Conservation (phyloP, 176 grass and related monocot species). For the Carex myosuroides region DNA sequence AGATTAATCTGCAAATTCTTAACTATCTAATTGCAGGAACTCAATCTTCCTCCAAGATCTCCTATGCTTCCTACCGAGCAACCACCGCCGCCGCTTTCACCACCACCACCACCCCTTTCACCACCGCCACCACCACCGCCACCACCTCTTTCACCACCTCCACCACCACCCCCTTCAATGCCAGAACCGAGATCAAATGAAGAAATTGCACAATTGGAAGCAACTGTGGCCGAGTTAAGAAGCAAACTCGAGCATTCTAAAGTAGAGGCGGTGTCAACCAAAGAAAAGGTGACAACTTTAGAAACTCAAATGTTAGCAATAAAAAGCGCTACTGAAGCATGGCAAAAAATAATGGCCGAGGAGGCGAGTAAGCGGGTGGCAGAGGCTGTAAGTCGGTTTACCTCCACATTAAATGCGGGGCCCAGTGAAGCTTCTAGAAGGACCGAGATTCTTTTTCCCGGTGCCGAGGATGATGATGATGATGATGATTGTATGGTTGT, state of each 20-base stretch:
- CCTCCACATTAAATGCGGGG: background rate
- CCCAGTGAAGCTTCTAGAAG: conserved; percentile 21
- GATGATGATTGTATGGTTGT: background rate
- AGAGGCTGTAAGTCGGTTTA: conserved; percentile 14
- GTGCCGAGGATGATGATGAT: conserved; percentile 6
- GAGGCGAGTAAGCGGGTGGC: conserved; percentile 16
- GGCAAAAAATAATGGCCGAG: conserved; percentile 24
- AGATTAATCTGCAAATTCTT: background rate
- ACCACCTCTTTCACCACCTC: background rate
- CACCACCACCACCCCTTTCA: background rate
- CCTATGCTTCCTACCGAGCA: background rate
- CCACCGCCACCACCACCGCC: background rate
- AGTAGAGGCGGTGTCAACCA: conserved; percentile 8
- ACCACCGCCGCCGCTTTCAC: background rate
- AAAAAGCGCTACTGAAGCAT: background rate
- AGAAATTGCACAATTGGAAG: conserved; percentile 18
- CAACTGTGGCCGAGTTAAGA: conserved; percentile 5
- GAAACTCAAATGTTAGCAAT: conserved; percentile 16
- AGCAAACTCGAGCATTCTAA: conserved; percentile 9
- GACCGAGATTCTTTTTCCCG: conserved; percentile 20
- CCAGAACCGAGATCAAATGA: background rate
- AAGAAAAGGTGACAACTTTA: conserved; percentile 14
- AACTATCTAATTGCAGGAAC: conserved; percentile 11
- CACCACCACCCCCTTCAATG: background rate
- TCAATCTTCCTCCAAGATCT: conserved; percentile 7